Evolutionary conservation across 495 filamentous ascomycete genomes (phyloP).

Genomic region (Poronia punctata): DNA sequence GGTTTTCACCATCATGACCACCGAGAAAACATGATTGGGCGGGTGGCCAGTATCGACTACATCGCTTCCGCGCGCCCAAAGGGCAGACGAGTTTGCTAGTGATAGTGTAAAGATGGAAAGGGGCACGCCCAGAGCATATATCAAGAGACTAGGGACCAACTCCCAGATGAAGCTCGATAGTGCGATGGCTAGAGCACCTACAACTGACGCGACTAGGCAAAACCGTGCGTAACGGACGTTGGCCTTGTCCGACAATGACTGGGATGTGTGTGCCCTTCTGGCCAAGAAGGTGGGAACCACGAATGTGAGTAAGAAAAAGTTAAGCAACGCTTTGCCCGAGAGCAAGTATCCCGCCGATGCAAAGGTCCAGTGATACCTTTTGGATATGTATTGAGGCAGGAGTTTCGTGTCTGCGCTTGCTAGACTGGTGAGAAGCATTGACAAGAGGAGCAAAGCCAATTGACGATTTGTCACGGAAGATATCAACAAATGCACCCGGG

Average conservation of each 20-base stretch:
- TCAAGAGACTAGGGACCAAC: slow-evolving; percentile 30
- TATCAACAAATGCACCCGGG: slow-evolving; percentile 21
- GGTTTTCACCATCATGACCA: slow-evolving; percentile 41
- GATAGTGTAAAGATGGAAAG: slow-evolving; percentile 39
- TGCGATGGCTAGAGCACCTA: slow-evolving; percentile 34
- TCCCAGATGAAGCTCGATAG: slow-evolving; percentile 24
- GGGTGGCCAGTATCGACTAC: slow-evolving; percentile 9
- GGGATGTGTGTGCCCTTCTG: slow-evolving; percentile 10
- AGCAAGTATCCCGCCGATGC: slow-evolving; percentile 37
- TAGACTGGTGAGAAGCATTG: slow-evolving; percentile 38
- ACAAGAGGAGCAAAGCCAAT: slow-evolving; percentile 28
- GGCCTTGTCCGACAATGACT: slow-evolving; percentile 19
- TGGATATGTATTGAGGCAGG: slow-evolving; percentile 39
- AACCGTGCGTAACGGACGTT: slow-evolving; percentile 26
- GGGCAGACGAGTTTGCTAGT: slow-evolving; percentile 29
- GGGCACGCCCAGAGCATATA: slow-evolving; percentile 38
- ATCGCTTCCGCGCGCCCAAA: slow-evolving; percentile 16
- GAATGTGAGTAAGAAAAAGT: slow-evolving; percentile 32
- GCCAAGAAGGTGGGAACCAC: slow-evolving; percentile 29
- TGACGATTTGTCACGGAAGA: slow-evolving; percentile 23
- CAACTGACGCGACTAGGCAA: slow-evolving; percentile 31
- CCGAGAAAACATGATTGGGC: slow-evolving; percentile 34
- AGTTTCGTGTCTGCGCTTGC: slow-evolving; percentile 41
- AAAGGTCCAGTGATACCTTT: slow-evolving; percentile 34
- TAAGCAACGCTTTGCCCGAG: slow-evolving; percentile 36